phyloP scores from a whole-genome alignment of 2,329 filamentous ascomycete species.

The Scedosporium minutisporum region DNA sequence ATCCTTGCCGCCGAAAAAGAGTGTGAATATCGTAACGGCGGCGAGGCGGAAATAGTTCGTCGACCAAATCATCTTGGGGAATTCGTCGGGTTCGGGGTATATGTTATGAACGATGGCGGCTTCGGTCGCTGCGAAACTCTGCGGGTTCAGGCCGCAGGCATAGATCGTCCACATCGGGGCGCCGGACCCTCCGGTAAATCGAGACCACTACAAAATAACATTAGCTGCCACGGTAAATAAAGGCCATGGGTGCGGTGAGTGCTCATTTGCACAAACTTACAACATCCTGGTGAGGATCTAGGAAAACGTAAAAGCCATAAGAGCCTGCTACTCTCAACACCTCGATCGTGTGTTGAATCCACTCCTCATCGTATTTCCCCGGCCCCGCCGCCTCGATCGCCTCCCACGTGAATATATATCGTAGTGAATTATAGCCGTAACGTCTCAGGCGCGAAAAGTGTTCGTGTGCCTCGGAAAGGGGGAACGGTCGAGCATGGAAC shows the following conservation, averaged over 20 bases:
- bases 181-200: conserved; percentile 87
- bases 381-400: conserved; percentile 92
- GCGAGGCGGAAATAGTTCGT: conserved; percentile 90
- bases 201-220: conserved; percentile 61
- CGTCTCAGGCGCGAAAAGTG: conserved; percentile 81
- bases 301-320: conserved; percentile 93
- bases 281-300: conserved; percentile 98
- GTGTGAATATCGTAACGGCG: conserved; percentile 81
- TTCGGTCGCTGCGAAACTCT: conserved; percentile 75
- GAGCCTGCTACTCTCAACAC: conserved; percentile 73
- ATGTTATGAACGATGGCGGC: conserved; percentile 93
- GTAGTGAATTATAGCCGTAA: conserved; percentile 92
- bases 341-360: conserved; percentile 83
- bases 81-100: conserved; percentile 72
- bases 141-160: conserved; percentile 82
- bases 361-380: conserved; percentile 86
- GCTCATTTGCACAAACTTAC: conserved; percentile 36
- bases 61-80: conserved; percentile 99
- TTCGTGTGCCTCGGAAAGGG: conserved; percentile 67
- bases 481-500: conserved; percentile 79
- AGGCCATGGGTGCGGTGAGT: background rate
- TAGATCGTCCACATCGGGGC: conserved; percentile 98
- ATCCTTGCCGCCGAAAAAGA: conserved; percentile 84
- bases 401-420: conserved; percentile 98
- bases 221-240: background rate